Percentiles rank a stretch among this genome's conserved stretches.
These are phyloP conservation scores for Castanopsis chinensis DNA, from an alignment of 306 rosid genomes.

Conservation along the genomic window DNA sequence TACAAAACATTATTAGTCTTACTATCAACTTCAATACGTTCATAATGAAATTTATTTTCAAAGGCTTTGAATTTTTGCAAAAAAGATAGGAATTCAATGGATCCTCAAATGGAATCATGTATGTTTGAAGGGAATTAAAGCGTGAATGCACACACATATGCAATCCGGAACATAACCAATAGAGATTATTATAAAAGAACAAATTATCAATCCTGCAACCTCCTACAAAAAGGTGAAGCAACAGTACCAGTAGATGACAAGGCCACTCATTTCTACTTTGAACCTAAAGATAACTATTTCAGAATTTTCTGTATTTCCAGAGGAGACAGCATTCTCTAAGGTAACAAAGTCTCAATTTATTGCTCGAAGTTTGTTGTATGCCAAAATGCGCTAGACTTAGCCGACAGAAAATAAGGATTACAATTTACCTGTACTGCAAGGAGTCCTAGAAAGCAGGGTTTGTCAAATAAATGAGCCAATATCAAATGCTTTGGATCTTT, in stretches of 20 bases:
- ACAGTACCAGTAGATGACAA: background rate
- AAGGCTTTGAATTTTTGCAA: no score
- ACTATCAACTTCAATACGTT: no score
- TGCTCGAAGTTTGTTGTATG: background rate
- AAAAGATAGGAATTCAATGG: no score
- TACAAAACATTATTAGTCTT: no score
- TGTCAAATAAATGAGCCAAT: constrained; percentile 86
- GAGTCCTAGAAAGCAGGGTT: constrained; percentile 84
- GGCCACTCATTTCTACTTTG: background rate
- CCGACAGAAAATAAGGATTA: constrained; percentile 8
- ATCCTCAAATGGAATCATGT: no score
- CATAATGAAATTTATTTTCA: no score
- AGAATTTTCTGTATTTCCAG: background rate
- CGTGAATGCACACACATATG: no score
- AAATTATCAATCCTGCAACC: no score
- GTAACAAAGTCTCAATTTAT: background rate
- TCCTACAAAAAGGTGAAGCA: no score
- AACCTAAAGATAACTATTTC: background rate
- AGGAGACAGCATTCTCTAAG: background rate
- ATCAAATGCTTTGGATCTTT: constrained; percentile 57
- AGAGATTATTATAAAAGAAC: no score
- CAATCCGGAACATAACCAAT: no score
- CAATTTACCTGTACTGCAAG: constrained; percentile 93
- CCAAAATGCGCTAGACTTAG: background rate
- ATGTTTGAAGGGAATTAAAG: no score